Base-by-base conservation (phyloP, 148 eudicot genomes). In the Polygonum maritimum region DNA sequence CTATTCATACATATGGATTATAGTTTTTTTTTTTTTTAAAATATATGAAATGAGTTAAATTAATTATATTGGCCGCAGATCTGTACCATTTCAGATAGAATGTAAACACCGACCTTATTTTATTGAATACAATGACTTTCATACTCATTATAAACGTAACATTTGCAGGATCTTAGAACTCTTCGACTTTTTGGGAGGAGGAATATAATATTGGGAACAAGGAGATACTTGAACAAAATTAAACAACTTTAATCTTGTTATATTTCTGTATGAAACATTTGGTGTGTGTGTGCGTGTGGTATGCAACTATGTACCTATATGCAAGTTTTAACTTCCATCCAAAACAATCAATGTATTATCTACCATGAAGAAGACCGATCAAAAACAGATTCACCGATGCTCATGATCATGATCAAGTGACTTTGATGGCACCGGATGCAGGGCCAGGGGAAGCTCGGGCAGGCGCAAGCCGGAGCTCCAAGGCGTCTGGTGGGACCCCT, bases 361-460 rank as follows among this genome's bases (percentile, higher is more conserved):
- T 48, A 48, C 4, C 13, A 48, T 49, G 55, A 49, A 49, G 55
- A 49, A 49, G 31, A 15, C 18, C 1, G 16, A 49, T 65, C 19
- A 65, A 65, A 65, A 35, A 33, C 9, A 35, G 71, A 65, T 33
- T 35, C 16, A 14, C 1, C 5, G 41, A 36, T 65, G 16, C 7
- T 35, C 3, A 21, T 51, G 40, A 63, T 33, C 5, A 31, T 63
- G 10, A 67, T 36, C 21, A 67, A 35, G 71, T 67, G 16, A 67
- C 71, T 67, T 67, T 67, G 19, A 67, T 67, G 71, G 71, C 71
- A 14, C 71, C 71, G 6, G 71, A 67, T 3, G 71, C 4, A 65
- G 71, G 67, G 26, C 36, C 14, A 10, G 65, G 41, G 14, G 70
- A 65, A 35, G 70, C 19, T 13, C 36, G 40, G 7, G 71, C 36